Evolutionary conservation across 2,329 filamentous ascomycete genomes (phyloP).

Genomic region (Microcera coccophila): DNA sequence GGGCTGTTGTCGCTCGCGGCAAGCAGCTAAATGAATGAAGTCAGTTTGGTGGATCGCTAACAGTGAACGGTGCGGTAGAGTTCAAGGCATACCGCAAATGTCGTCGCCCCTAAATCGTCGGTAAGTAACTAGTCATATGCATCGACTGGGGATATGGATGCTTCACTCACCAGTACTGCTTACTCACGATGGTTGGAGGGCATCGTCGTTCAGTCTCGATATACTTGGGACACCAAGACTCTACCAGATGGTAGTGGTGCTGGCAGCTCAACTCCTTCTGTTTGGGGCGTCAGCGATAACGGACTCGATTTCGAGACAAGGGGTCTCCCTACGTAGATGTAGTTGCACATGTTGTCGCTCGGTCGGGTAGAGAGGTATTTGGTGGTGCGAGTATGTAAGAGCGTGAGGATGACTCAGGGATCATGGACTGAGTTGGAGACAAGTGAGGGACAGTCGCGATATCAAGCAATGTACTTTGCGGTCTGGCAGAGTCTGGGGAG

Average conservation of each 20-base stretch:
- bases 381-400: not conserved
- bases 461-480: not conserved
- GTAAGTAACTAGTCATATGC: constrained; percentile 22
- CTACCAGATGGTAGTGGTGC: constrained; percentile 47
- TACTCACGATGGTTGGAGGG: constrained; percentile 42
- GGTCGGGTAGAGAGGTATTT: not conserved
- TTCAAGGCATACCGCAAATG: constrained; percentile 39
- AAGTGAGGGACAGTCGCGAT: not conserved
- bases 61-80: constrained; percentile 6
- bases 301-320: not conserved
- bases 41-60: constrained; percentile 20
- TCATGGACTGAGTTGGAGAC: not conserved
- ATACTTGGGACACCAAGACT: constrained; percentile 45
- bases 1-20: constrained; percentile 38
- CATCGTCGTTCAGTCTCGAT: constrained; percentile 43
- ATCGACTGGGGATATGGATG: not conserved
- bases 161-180: constrained; percentile 41
- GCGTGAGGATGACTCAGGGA: not conserved
- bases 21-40: constrained; percentile 30
- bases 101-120: constrained; percentile 38
- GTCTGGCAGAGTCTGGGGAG: not conserved
- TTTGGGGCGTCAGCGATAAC: not conserved
- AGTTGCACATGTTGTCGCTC: constrained; percentile 48
- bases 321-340: constrained; percentile 42
- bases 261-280: constrained; percentile 52